Evolutionary conservation across 164 flowering plant species (phyloP).

Genomic region (Aristolochia contorta): DNA sequence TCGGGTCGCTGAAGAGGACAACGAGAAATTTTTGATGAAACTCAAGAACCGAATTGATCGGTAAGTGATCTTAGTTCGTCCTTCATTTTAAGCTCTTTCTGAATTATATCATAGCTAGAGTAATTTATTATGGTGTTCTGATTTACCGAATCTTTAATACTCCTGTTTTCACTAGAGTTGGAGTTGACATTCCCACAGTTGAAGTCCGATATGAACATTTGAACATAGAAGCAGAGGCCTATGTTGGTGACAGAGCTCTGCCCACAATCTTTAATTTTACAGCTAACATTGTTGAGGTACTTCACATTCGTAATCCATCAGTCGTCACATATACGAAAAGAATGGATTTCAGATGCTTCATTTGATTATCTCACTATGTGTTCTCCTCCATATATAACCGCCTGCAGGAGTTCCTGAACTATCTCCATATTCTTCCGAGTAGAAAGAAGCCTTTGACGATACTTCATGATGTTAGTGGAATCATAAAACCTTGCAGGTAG

Average conservation of each 20-base stretch:
- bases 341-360: not conserved
- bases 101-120: too few relatives aligned
- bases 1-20: conserved; percentile 52
- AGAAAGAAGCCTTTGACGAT: conserved; percentile 16
- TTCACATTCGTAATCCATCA: not conserved
- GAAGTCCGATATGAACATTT: conserved; percentile 64
- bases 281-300: not conserved
- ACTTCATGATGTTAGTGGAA: conserved; percentile 26
- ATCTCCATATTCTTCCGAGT: conserved; percentile 11
- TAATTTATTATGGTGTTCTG: too few relatives aligned
- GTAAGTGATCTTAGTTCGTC: conserved; percentile 13
- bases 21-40: conserved; percentile 63
- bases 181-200: conserved; percentile 48
- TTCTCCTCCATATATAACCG: not conserved
- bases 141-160: too few relatives aligned
- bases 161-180: conserved; percentile 35
- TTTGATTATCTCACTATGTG: not conserved
- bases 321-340: not conserved
- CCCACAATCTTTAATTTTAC: conserved; percentile 21
- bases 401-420: conserved; percentile 7
- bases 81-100: too few relatives aligned
- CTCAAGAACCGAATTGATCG: conserved; percentile 56
- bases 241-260: conserved; percentile 47
- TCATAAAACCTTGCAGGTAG: conserved; percentile 34
- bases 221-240: conserved; percentile 37